Conservation (phyloP, 2,329 filamentous ascomycete species). For the Colletotrichum chrysophilum region DNA sequence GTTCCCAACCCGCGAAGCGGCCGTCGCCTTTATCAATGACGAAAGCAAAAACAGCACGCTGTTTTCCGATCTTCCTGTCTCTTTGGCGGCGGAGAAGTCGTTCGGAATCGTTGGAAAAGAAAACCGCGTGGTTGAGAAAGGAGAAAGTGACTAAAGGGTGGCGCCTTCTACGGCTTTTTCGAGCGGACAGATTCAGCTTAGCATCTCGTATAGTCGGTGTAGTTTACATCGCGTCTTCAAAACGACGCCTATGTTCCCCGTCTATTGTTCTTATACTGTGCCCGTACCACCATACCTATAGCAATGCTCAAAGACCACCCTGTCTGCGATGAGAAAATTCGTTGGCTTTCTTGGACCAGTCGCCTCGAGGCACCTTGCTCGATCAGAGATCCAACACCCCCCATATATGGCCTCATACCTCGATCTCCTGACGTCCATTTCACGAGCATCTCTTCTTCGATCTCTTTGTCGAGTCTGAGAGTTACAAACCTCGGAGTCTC, state of each 20-base stretch:
- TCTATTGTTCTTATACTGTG: neutral
- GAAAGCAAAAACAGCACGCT: neutral
- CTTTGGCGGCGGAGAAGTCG: neutral
- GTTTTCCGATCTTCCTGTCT: neutral
- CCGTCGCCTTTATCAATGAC: neutral
- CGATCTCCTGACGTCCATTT: neutral
- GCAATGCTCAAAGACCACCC: neutral
- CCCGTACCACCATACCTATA: neutral
- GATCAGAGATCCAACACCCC: neutral
- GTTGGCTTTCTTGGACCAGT: neutral
- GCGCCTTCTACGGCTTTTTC: accelerated
- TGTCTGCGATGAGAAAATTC: neutral
- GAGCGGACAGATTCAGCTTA: neutral
- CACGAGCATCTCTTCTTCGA: neutral
- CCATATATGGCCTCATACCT: neutral
- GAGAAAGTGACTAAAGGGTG: neutral
- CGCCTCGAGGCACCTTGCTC: neutral
- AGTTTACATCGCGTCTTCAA: accelerated
- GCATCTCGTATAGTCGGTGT: neutral
- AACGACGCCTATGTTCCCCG: neutral
- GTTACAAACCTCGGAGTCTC: neutral
- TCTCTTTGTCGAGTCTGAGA: neutral
- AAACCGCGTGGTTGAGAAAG: neutral
- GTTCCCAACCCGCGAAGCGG: neutral
- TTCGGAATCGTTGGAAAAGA: neutral